Percentiles rank a stretch among this genome's conserved stretches.
Conservation (phyloP, 306 rosid genomes). For the Prinsepia uniflora region DNA sequence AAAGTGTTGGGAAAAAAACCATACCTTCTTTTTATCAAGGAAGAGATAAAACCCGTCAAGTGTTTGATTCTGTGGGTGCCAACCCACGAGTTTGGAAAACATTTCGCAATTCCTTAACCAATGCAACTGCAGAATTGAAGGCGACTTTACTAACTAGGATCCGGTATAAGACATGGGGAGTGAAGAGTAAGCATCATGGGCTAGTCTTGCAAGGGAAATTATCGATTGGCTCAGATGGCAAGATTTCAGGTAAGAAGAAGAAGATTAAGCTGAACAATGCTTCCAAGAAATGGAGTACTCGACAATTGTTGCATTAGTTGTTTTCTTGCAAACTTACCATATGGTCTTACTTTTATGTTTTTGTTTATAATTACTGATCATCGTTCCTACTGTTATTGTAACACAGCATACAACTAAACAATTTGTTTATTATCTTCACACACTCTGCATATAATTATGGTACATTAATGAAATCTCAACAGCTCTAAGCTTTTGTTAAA, state of each 20-base stretch:
- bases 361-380: neutral
- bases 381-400: neutral
- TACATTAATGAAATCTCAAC: too few relatives aligned
- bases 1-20: slow-evolving; percentile 33
- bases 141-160: slow-evolving; percentile 30
- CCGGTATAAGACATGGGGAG: slow-evolving; percentile 47
- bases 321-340: neutral
- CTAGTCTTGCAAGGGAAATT: slow-evolving; percentile 26
- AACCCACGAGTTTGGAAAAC: slow-evolving; percentile 26
- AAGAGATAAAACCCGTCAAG: slow-evolving; percentile 6
- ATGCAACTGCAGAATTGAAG: slow-evolving; percentile 44
- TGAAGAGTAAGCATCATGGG: slow-evolving; percentile 41
- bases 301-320: neutral
- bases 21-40: slow-evolving; percentile 35
- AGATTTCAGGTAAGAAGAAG: slow-evolving; percentile 44
- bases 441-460: neutral
- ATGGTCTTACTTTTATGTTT: neutral
- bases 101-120: slow-evolving; percentile 26
- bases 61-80: slow-evolving; percentile 3
- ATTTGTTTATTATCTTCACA: neutral
- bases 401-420: neutral
- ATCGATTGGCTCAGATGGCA: slow-evolving; percentile 39
- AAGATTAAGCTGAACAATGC: slow-evolving; percentile 18
- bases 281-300: slow-evolving; percentile 19
- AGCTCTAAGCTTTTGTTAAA: too few relatives aligned